Conservation (phyloP, 352 stramenopile species). For the Salisapilia sapeloensis region DNA sequence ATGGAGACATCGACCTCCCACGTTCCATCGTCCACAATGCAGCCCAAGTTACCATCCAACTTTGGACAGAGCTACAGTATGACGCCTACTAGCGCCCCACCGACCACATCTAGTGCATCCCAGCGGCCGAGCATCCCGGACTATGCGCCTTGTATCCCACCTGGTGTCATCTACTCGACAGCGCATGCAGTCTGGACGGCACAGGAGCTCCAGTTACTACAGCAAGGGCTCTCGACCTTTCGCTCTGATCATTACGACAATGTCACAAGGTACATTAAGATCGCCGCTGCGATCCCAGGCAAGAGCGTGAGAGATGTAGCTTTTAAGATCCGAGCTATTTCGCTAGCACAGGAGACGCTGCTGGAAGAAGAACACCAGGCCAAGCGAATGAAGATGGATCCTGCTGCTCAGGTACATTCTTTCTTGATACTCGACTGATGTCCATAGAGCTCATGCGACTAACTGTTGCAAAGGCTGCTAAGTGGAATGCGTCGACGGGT, state of each 20-base stretch:
- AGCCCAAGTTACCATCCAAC: no score
- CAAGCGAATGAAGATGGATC: constrained; percentile 53
- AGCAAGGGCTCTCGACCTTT: constrained; percentile 33
- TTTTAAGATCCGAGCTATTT: constrained; percentile 34
- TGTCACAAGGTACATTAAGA: constrained; percentile 74
- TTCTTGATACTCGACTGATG: not conserved
- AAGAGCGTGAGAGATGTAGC: constrained; percentile 67
- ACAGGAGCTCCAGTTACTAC: constrained; percentile 49
- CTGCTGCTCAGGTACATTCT: constrained; percentile 4
- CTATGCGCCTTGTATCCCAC: constrained; percentile 43
- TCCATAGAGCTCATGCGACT: not conserved
- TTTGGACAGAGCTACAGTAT: no score
- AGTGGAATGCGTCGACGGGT: not conserved
- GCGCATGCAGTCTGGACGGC: constrained; percentile 28
- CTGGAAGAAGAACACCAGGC: constrained; percentile 8
- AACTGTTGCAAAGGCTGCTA: not conserved
- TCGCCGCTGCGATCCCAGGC: constrained; percentile 36
- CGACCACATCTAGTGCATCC: no score
- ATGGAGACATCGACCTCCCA: no score
- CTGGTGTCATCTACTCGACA: constrained; percentile 40
- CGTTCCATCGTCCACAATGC: no score
- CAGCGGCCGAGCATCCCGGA: no score
- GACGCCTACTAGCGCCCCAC: no score
- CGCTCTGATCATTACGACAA: constrained; percentile 44
- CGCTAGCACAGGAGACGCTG: constrained; percentile 5